Evolutionary conservation across 768 basidiomycete species (phyloP).

Genomic region (Calocera cornea): DNA sequence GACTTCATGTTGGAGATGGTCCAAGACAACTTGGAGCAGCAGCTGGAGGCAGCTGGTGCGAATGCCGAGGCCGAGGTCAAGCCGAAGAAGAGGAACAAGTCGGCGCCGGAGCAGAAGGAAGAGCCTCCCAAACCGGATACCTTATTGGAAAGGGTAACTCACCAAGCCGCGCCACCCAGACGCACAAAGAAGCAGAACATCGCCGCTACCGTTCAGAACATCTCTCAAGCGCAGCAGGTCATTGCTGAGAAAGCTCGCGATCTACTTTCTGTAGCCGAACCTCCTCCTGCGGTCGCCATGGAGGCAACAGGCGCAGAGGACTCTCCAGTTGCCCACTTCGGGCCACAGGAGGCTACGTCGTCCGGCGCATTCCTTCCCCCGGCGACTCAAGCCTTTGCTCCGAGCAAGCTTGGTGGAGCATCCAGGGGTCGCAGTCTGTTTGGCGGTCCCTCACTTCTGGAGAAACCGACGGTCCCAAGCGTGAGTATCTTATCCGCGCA

Average conservation of each 20-base stretch:
- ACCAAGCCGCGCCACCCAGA: slow-evolving; percentile 35
- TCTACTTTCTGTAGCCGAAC: slow-evolving; percentile 21
- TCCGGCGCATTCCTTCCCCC: slow-evolving; percentile 7
- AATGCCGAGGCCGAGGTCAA: slow-evolving; percentile 5
- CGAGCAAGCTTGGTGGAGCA: slow-evolving; percentile 12
- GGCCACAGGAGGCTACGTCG: neutral
- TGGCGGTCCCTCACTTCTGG: neutral
- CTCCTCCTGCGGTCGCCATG: neutral
- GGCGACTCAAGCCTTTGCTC: slow-evolving; percentile 13
- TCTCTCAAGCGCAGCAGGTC: slow-evolving; percentile 34
- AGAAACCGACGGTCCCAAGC: neutral
- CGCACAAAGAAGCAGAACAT: slow-evolving; percentile 26
- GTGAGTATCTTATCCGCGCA: neutral
- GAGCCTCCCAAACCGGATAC: slow-evolving; percentile 22
- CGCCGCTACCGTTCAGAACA: slow-evolving; percentile 33
- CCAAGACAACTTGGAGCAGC: slow-evolving; percentile 36
- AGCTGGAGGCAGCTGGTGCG: slow-evolving; percentile 24
- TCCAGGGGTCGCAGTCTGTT: neutral
- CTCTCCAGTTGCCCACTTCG: too few species aligned
- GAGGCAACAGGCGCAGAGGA: too few species aligned
- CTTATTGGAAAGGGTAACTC: slow-evolving; percentile 41
- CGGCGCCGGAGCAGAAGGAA: slow-evolving; percentile 18
- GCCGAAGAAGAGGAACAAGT: slow-evolving; percentile 18
- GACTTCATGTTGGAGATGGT: slow-evolving; percentile 43
- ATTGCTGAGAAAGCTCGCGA: slow-evolving; percentile 30